Conservation (phyloP, 257 asterid genomes). For the Leonotis leonurus region DNA sequence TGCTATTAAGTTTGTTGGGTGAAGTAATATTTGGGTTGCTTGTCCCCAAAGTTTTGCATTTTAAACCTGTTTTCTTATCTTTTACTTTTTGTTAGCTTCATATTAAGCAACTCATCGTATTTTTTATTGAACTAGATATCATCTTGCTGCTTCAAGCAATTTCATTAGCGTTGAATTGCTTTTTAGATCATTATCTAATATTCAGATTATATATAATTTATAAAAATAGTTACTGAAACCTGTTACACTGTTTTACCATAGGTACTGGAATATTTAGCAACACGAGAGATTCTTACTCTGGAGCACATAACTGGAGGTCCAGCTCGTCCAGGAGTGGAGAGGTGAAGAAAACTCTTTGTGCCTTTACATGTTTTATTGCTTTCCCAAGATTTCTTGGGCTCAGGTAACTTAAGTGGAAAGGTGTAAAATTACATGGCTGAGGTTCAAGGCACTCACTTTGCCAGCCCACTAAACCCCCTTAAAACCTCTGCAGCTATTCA, state of each 20-base stretch:
- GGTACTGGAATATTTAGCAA: conserved; percentile 84
- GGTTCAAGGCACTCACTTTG: background rate
- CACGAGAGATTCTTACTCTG: conserved; percentile 66
- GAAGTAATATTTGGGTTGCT: background rate
- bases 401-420: background rate
- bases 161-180: background rate
- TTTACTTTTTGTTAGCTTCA: background rate
- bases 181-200: background rate
- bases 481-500: background rate
- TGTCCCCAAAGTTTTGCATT: background rate
- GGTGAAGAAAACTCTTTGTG: conserved; percentile 35
- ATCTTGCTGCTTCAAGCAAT: background rate
- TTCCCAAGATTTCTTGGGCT: background rate
- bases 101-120: background rate
- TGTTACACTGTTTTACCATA: conserved; percentile 22
- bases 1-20: background rate
- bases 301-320: conserved; percentile 85
- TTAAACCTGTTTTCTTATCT: background rate
- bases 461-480: background rate
- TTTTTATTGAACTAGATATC: background rate
- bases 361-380: conserved; percentile 2
- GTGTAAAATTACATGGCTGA: background rate
- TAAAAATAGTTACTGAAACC: background rate
- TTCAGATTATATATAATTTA: background rate
- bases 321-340: conserved; percentile 78